A percentile compares a stretch with the other conserved stretches of the same genome.
Evolutionary conservation across 2,329 filamentous ascomycete genomes (phyloP).

Genomic region (Beauveria rudraprayagi): DNA sequence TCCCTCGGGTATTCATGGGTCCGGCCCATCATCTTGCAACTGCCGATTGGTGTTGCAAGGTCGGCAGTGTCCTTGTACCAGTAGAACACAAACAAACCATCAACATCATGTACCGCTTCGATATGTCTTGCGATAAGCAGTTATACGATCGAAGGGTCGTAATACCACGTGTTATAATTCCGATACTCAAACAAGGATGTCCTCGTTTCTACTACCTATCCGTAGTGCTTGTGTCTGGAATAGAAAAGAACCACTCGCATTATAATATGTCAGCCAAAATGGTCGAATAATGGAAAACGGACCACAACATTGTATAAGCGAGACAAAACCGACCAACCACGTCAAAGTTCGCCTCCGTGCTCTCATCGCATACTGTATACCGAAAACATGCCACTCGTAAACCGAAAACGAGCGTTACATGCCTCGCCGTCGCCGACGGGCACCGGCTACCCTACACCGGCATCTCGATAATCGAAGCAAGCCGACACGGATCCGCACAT

Average conservation of each 20-base stretch:
- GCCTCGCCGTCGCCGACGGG: not conserved
- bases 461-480: conserved; percentile 8
- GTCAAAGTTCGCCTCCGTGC: too few species aligned
- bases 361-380: not conserved
- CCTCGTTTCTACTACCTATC: too few species aligned
- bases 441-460: conserved; percentile 2
- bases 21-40: not conserved
- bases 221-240: too few species aligned
- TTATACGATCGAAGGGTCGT: too few species aligned
- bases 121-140: too few species aligned
- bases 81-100: too few species aligned
- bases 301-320: not conserved
- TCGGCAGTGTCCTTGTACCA: not conserved
- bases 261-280: too few species aligned
- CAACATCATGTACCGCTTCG: too few species aligned
- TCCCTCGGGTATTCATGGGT: not conserved
- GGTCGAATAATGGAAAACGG: not conserved
- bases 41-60: not conserved
- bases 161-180: too few species aligned
- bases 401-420: not conserved
- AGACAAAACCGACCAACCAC: not conserved
- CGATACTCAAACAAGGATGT: too few species aligned
- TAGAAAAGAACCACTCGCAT: too few species aligned
- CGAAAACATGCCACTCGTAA: not conserved
- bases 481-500: conserved; percentile 6